A percentile compares a stretch with the other conserved stretches of the same genome.
Conservation (phyloP, 345 rosid genomes). For the Linum usitatissimum region DNA sequence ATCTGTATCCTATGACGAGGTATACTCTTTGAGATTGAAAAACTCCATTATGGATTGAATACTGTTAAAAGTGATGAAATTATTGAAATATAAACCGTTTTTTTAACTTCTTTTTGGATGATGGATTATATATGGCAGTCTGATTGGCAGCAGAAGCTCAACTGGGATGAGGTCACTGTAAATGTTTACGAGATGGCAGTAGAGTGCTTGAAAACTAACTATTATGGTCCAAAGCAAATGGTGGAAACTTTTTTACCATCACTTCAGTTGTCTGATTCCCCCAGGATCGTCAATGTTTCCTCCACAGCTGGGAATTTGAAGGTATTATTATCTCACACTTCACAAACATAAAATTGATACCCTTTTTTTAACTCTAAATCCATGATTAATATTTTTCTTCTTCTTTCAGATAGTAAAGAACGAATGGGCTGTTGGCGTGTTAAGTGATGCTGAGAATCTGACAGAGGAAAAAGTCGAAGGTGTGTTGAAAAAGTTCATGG, state of each 20-base stretch:
- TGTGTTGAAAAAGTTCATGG: neutral
- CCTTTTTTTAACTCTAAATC: too few relatives aligned
- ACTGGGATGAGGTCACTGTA: neutral
- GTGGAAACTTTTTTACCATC: slow-evolving; percentile 12
- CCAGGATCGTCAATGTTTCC: slow-evolving; percentile 27
- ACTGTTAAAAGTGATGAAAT: neutral
- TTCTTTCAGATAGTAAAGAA: neutral
- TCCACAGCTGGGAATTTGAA: slow-evolving; percentile 15
- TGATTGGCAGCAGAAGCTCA: neutral
- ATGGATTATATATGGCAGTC: neutral
- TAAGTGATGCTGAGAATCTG: neutral
- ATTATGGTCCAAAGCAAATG: slow-evolving; percentile 17
- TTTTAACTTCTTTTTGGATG: too few relatives aligned
- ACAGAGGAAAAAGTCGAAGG: neutral
- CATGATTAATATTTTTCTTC: too few relatives aligned
- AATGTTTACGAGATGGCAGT: slow-evolving; percentile 6
- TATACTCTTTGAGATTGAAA: too few relatives aligned
- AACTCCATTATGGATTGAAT: too few relatives aligned
- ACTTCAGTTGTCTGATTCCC: slow-evolving; percentile 18
- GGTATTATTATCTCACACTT: slow-evolving; percentile 10
- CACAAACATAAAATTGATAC: too few relatives aligned
- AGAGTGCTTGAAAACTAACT: slow-evolving; percentile 14
- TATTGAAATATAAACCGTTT: neutral
- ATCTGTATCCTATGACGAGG: neutral
- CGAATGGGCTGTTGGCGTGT: neutral